Base-by-base conservation (phyloP, 495 filamentous ascomycete species). In the Podospora australis region DNA sequence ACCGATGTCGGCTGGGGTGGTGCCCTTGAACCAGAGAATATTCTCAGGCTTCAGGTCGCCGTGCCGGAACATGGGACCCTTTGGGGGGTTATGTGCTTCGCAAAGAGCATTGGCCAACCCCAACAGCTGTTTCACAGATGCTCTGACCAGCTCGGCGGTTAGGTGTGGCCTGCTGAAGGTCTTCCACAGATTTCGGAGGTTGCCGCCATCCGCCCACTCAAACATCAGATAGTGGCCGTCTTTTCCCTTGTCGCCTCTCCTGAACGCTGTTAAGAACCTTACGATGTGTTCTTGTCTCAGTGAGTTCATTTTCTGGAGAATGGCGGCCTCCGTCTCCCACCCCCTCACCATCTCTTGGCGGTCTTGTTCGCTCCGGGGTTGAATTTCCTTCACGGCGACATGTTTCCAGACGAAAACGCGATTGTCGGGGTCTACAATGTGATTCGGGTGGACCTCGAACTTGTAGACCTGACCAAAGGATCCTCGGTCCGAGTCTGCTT, bases 41-140 rank as follows among this genome's bases (percentile, higher is more conserved):
- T 59, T 56, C 8, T 43, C 56, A 1, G 53, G 53, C 39, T 59
- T 59, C 13, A 59, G 13, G 24, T 56, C 56, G 7, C 56, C 46
- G 21, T 59, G 53, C 3, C 49, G 46, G 26, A 49, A 45, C 11
- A 8, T 32, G 4, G 26, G n/a, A 2, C 17, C 14, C 13, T 3
- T 6, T 5, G 6, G 13, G 22, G 44, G 44, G 20, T 38, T 28
- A 17, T 46, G 29, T 3, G 30, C 44, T 17, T 24, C 20, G 29
- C 30, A 21, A 10, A 38, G 44, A 1, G 29, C 44, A n/a, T 23
- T 22, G 4, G 29, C 29, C 11, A 46, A 20, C 1, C 30, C 44
- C 2, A 19, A 19, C 2, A 46, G 17, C n/a, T 46, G 17, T 20
- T 6, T 35, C 5, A 46, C 29, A 24, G 30, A 11, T 3, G 16